Base-by-base conservation (phyloP, 2,329 filamentous ascomycete species). In the Aspergillus versicolor region DNA sequence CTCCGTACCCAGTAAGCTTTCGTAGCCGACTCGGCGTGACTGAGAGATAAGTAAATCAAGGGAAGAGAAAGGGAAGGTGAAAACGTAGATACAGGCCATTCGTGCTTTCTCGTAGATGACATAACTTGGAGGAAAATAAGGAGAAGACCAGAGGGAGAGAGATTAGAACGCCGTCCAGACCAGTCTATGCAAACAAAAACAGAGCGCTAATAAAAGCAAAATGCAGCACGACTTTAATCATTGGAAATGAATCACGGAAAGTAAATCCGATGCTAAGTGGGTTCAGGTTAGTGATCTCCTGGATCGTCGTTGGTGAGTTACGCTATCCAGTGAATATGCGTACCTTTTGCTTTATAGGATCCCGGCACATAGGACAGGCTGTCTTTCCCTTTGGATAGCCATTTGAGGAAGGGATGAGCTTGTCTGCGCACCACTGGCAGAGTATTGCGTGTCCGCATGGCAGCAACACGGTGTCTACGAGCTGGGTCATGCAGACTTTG, bases 391-490 rank as follows among this genome's bases (percentile, higher is more conserved):
- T 62, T 17, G 62, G 61, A 43, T 59, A 59, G 3, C 59, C 61
- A 27, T 41, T 60, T 63, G 79, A 76, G 1, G 75, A 71, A 3
- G 81, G 81, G 34, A 80, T 73, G 44, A 79, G 75, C 49, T 80
- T 75, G 49, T 81, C 79, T 3, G 79, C 80, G 61, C 82, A 84
- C 81, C 81, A 84, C 40, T 75, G 70, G 63, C 82, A 84, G 73
- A 84, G 79, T 34, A 80, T 74, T 59, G 82, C 73, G 65, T 84
- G 81, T 0, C 82, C 82, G 58, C 82, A 84, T 0, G 82, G 82
- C 37, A 84, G 62, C 17, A 82, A 69, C 2, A 79, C 81, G 6
- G 79, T 78, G 58, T 83, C 79, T 0, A 82, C 79, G 2, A 79
- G 48, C 63, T 84, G 82, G 9, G 73, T 73, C 62, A 81, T 81